Evolutionary conservation across 768 basidiomycete genomes (phyloP).

Genomic region (Phlebiopsis flavidoalba): DNA sequence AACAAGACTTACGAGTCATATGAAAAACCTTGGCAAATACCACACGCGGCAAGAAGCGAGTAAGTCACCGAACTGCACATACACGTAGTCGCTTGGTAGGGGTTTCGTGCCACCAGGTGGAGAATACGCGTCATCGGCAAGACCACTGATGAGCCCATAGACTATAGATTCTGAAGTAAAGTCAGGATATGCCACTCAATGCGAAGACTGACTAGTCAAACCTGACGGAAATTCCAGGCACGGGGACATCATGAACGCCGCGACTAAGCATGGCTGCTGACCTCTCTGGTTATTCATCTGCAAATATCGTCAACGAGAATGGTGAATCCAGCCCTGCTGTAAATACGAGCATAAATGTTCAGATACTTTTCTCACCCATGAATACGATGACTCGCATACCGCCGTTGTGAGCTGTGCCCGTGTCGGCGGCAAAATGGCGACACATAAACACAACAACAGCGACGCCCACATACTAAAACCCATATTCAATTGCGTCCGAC

Average conservation of each 20-base stretch:
- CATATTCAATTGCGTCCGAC: too few species aligned
- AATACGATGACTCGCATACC: neutral
- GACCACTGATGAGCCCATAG: constrained; percentile 10
- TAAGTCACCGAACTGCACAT: constrained; percentile 55
- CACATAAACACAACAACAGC: neutral
- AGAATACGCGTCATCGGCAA: constrained; percentile 35
- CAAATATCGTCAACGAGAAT: neutral
- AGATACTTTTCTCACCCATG: too few species aligned
- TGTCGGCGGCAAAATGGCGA: neutral
- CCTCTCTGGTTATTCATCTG: constrained; percentile 10
- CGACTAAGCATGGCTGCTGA: constrained; percentile 12
- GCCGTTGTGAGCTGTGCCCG: constrained; percentile 7
- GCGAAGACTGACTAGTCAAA: too few species aligned
- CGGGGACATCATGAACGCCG: constrained; percentile 10
- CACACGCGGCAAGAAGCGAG: constrained; percentile 53
- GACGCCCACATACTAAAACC: too few species aligned
- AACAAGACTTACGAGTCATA: constrained; percentile 27
- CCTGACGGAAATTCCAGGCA: constrained; percentile 8
- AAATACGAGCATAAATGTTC: too few species aligned
- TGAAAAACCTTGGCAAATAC: constrained; percentile 43
- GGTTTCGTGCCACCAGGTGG: neutral
- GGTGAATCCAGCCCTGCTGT: too few species aligned
- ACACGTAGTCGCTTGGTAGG: constrained; percentile 31
- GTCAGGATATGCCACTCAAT: too few species aligned
- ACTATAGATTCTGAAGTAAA: constrained; percentile 5